A percentile compares a stretch with the other conserved stretches of the same genome.
Evolutionary conservation across 495 filamentous ascomycete species (phyloP).

Genomic region (Apodospora peruviana): DNA sequence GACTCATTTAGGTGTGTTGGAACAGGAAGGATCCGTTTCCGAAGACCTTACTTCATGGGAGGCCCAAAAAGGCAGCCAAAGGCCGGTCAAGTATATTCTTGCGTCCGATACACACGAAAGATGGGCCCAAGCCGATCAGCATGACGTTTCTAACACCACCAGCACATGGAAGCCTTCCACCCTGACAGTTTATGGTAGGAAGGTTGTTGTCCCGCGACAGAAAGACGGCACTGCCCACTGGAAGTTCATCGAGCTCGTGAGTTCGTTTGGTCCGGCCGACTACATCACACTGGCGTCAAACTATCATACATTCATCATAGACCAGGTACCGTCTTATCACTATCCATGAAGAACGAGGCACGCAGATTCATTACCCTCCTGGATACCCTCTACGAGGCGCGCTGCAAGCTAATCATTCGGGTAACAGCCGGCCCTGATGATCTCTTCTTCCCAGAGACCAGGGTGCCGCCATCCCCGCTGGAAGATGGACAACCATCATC

Average conservation of each 20-base stretch:
- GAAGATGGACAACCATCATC: not conserved
- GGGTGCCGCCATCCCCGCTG: not conserved
- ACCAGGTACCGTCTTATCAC: constrained; percentile 52
- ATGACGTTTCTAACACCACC: not conserved
- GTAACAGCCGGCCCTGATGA: constrained; percentile 56
- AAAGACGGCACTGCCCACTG: constrained; percentile 45
- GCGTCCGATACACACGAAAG: constrained; percentile 13
- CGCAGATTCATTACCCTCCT: constrained; percentile 65
- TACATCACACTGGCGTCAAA: constrained; percentile 66
- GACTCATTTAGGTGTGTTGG: constrained; percentile 1
- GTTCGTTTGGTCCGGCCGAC: constrained; percentile 60
- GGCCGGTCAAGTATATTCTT: not conserved
- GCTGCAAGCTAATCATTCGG: constrained; percentile 56
- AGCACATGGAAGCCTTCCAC: constrained; percentile 41
- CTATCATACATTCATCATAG: constrained; percentile 63
- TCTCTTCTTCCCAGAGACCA: constrained; percentile 62
- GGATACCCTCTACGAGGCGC: constrained; percentile 65
- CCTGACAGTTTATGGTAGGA: constrained; percentile 56
- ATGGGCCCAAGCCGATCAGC: constrained; percentile 6
- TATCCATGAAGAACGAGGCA: constrained; percentile 64
- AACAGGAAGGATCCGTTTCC: not conserved
- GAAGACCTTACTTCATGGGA: not conserved
- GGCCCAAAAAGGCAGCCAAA: not conserved
- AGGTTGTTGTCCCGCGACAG: constrained; percentile 45
- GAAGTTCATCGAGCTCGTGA: constrained; percentile 57